A percentile compares a stretch with the other conserved stretches of the same genome.
These are phyloP conservation scores for Phaeosphaeriaceae sp. DNA, from an alignment of 2,329 filamentous ascomycete genomes.

Conservation along the genomic window DNA sequence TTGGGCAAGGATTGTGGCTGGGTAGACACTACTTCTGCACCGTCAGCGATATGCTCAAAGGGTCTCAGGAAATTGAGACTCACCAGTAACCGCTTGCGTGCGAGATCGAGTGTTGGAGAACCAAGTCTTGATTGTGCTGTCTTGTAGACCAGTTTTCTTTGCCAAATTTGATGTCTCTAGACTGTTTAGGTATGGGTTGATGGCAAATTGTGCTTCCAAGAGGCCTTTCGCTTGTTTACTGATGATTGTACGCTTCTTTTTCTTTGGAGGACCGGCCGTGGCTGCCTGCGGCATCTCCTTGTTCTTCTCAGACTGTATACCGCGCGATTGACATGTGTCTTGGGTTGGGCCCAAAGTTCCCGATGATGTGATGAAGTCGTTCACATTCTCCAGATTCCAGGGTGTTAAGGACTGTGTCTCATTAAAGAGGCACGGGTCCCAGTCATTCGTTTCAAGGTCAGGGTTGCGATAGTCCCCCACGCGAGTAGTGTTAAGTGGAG, in stretches of 20 bases:
- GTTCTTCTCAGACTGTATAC: too few species aligned
- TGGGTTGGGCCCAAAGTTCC: too few species aligned
- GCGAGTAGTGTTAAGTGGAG: too few species aligned
- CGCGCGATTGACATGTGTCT: too few species aligned
- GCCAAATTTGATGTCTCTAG: not conserved
- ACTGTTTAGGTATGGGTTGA: not conserved
- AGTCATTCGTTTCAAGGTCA: too few species aligned
- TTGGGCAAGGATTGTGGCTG: not conserved
- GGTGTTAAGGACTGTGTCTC: too few species aligned
- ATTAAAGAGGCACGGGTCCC: too few species aligned
- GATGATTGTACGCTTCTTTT: not conserved
- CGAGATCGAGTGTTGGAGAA: constrained; percentile 3
- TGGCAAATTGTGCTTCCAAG: not conserved
- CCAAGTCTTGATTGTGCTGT: constrained; percentile 1
- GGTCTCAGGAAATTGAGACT: not conserved
- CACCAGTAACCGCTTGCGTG: not conserved
- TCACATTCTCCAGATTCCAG: too few species aligned
- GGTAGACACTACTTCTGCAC: not conserved
- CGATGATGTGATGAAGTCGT: too few species aligned
- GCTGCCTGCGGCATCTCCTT: too few species aligned
- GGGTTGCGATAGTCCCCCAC: too few species aligned
- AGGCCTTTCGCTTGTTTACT: not conserved
- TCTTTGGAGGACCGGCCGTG: too few species aligned
- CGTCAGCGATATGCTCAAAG: not conserved
- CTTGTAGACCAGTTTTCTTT: not conserved